Base-by-base conservation (phyloP, 2,329 filamentous ascomycete genomes). In the Penicillium polonicum region DNA sequence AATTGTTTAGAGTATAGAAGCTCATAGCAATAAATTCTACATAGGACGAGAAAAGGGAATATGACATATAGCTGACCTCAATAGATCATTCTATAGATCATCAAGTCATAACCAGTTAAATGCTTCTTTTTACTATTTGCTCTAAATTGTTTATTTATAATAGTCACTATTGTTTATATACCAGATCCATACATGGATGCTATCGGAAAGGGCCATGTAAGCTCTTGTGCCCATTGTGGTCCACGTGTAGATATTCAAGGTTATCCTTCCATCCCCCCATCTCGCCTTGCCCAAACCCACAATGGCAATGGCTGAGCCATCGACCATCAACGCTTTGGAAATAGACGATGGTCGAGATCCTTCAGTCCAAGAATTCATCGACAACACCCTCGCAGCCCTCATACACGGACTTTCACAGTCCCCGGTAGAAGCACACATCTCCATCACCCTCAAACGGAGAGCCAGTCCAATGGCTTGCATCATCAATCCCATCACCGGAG, bases 381-480 rank as follows among this genome's bases (percentile, higher is more conserved):
- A 72, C 42, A 55, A 60, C 10, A 61, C 65, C 1, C 61, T 76
- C 29, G 41, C 55, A 42, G 57, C 61, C 3, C 54, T 72, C 21
- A 27, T 75, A 15, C 57, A 65, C 17, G 69, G 73, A 35, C 52
- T 67, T 2, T 52, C 61, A 12, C 53, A 73, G 15, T 52, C 56
- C 12, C 61, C 64, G 19, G 55, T 67, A 9, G 63, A 73, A 39
- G 72, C 71, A 43, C 62, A 61, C 12, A 67, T 67, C 10, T 62
- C 63, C 4, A 68, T 75, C 38, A 70, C 64, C 2, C 44, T 75
- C 10, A 74, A 68, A 36, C 61, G 68, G 33, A 66, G 68, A 58
- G 54, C 64, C 21, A 65, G 43, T 13, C 58, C 63, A 10, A 12
- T 59, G 12, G 45, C 58, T 48, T 69, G 68, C 48, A 59, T 63